Evolutionary conservation across 495 filamentous ascomycete genomes (phyloP).

Genomic region (Penicillium pulvis): DNA sequence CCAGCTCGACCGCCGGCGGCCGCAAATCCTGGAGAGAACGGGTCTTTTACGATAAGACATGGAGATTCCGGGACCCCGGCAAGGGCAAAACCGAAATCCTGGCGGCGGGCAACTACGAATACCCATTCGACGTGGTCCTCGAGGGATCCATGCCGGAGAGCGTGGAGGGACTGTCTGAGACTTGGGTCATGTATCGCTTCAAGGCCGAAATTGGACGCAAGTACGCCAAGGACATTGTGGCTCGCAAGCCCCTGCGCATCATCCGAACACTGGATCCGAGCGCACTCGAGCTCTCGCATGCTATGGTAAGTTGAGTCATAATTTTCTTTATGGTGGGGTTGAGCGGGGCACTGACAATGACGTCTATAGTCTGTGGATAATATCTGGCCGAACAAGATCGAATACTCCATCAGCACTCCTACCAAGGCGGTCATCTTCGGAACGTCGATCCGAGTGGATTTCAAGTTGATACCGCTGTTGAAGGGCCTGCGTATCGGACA

Average conservation of each 20-base stretch:
- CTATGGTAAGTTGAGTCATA: conserved; percentile 59
- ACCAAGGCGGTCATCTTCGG: conserved; percentile 92
- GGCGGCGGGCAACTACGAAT: conserved; percentile 82
- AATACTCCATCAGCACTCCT: conserved; percentile 86
- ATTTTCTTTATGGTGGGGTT: background rate
- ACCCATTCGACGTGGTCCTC: conserved; percentile 79
- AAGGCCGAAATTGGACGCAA: conserved; percentile 84
- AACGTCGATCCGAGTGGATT: conserved; percentile 74
- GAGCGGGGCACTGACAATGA: conserved; percentile 16
- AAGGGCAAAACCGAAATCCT: conserved; percentile 63
- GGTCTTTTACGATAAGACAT: conserved; percentile 59
- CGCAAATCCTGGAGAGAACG: conserved; percentile 53
- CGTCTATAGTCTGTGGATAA: conserved; percentile 72
- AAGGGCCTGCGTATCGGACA: conserved; percentile 84
- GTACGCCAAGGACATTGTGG: conserved; percentile 75
- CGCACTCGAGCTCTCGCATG: conserved; percentile 79
- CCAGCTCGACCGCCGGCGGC: conserved; percentile 45
- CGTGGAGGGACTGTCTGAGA: conserved; percentile 80
- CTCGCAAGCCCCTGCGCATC: conserved; percentile 79
- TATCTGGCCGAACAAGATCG: conserved; percentile 91
- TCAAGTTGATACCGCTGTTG: conserved; percentile 77
- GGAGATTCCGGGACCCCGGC: conserved; percentile 52
- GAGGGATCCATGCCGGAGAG: conserved; percentile 80
- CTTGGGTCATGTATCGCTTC: conserved; percentile 82
- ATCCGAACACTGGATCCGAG: conserved; percentile 82